phyloP scores from a whole-genome alignment of 257 asterid species.

The Gentiana dahurica region DNA sequence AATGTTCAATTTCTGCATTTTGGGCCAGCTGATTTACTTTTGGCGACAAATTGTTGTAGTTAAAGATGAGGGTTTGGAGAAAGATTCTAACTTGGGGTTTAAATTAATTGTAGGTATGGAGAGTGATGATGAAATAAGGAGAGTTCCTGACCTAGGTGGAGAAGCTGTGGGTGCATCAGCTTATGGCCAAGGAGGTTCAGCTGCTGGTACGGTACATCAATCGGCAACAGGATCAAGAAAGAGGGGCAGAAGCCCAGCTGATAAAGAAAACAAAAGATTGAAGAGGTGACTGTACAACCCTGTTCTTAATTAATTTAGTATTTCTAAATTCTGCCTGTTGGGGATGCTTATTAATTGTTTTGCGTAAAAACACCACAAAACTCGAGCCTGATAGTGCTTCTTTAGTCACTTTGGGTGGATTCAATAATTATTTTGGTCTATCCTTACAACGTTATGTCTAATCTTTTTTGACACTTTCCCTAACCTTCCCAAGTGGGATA shows the following conservation, averaged over 20 bases:
- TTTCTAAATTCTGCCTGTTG: neutral
- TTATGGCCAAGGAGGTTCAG: conserved; percentile 46
- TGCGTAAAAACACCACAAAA: too few species aligned
- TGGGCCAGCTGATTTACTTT: neutral
- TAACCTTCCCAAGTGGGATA: too few species aligned
- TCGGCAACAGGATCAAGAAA: conserved; percentile 50
- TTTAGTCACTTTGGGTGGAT: too few species aligned
- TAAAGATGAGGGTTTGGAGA: neutral
- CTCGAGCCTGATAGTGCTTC: too few species aligned
- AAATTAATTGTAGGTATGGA: conserved; percentile 53
- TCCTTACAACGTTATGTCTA: too few species aligned
- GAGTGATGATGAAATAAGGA: conserved; percentile 96
- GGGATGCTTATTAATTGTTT: too few species aligned
- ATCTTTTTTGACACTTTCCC: too few species aligned
- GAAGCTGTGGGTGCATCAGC: conserved; percentile 45
- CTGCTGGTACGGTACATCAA: conserved; percentile 47
- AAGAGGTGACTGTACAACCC: conserved; percentile 41
- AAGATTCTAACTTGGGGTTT: neutral
- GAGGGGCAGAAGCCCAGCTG: conserved; percentile 93
- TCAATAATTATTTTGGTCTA: too few species aligned
- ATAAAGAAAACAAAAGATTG: conserved; percentile 89
- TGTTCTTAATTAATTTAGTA: neutral
- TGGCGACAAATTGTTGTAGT: neutral
- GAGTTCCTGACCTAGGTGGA: conserved; percentile 95
- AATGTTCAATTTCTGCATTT: neutral